Conservation (phyloP, 345 rosid species). For the Rhizophora apiculata region DNA sequence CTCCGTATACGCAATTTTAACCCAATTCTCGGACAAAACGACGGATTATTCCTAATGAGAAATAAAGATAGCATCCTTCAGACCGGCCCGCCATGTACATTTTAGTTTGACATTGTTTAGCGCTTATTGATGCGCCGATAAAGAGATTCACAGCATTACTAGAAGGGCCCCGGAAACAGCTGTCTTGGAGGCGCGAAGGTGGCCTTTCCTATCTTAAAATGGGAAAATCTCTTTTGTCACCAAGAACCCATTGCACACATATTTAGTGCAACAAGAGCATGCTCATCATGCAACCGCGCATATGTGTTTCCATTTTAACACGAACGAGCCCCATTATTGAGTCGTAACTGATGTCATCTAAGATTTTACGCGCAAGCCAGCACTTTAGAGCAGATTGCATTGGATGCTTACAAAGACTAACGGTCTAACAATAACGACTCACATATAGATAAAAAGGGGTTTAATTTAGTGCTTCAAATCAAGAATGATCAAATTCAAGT, state of each 20-base stretch:
- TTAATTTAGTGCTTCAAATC: neutral
- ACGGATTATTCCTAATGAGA: no score
- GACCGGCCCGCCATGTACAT: neutral
- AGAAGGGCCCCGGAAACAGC: constrained; percentile 40
- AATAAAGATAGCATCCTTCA: no score
- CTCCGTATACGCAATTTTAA: no score
- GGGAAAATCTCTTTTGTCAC: constrained; percentile 25
- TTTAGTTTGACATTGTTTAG: neutral
- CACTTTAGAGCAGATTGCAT: neutral
- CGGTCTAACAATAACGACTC: neutral
- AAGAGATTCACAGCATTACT: constrained; percentile 18
- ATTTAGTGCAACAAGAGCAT: neutral
- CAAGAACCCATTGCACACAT: neutral
- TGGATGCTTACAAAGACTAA: neutral
- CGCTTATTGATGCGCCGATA: neutral
- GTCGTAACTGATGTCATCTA: neutral
- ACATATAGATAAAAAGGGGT: neutral
- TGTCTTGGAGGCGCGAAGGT: constrained; percentile 27
- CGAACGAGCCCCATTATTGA: constrained; percentile 1
- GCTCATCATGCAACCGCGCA: neutral
- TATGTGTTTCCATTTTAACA: constrained; percentile 6
- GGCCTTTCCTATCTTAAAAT: constrained; percentile 23
- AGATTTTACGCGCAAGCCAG: neutral
- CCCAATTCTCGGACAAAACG: no score
- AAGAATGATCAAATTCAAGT: constrained; percentile 3